A percentile compares a stretch with the other conserved stretches of the same genome.
phyloP scores from a whole-genome alignment of 306 rosid genomes.

The Dalbergia cultrata region DNA sequence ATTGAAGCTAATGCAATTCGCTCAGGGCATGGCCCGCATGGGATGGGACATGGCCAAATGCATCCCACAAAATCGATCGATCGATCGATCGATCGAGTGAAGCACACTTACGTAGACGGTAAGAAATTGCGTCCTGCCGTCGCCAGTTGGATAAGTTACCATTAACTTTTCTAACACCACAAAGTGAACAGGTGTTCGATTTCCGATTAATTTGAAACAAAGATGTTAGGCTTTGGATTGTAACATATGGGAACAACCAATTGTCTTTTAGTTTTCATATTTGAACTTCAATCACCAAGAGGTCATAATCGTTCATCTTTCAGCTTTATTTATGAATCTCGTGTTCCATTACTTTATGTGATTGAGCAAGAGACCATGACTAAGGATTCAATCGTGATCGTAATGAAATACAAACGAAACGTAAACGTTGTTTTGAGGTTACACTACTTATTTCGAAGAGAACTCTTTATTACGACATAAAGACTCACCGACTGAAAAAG shows the following conservation, averaged over 20 bases:
- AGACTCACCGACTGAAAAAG: no score
- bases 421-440: neutral
- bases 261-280: neutral
- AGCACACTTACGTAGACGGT: neutral
- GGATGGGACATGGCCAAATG: neutral
- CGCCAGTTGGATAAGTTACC: constrained; percentile 6
- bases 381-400: neutral
- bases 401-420: neutral
- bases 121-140: neutral
- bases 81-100: neutral
- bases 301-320: neutral
- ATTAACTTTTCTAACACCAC: constrained; percentile 12
- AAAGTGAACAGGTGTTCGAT: neutral
- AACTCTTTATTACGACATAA: no score
- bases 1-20: no score
- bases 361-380: neutral
- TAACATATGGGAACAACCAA: neutral
- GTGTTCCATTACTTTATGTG: neutral
- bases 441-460: neutral
- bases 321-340: neutral
- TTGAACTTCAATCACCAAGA: neutral
- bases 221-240: neutral
- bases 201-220: constrained; percentile 17
- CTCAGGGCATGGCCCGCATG: no score
- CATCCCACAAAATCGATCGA: neutral